Percentiles rank a stretch among this genome's conserved stretches.
Evolutionary conservation across 1,284 basidiomycete genomes (phyloP).

Genomic region (Pseudozyma thailandica): DNA sequence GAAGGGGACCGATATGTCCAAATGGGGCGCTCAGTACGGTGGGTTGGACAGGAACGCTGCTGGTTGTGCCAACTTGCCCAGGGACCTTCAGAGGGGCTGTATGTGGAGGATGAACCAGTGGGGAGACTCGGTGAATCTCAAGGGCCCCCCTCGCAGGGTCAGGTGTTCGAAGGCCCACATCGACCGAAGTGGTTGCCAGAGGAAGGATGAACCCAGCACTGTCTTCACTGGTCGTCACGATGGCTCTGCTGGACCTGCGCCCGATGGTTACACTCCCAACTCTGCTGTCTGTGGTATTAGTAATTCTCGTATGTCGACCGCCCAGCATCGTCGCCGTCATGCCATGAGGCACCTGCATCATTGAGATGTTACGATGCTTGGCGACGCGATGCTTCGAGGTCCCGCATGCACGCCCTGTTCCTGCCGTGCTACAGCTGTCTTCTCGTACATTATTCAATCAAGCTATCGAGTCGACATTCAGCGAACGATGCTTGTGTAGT

Average conservation of each 20-base stretch:
- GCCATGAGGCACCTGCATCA: neutral
- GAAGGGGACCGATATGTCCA: slow-evolving; percentile 21
- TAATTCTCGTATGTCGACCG: slow-evolving; percentile 1
- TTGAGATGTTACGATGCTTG: neutral
- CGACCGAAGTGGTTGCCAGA: slow-evolving; percentile 40
- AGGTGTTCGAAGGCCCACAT: slow-evolving; percentile 44
- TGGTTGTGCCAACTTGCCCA: slow-evolving; percentile 32
- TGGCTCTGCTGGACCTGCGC: slow-evolving; percentile 12
- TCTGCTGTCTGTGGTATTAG: slow-evolving; percentile 26
- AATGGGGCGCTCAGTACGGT: slow-evolving; percentile 39
- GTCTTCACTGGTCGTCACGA: slow-evolving; percentile 1
- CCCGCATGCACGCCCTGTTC: neutral
- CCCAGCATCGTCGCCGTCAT: neutral
- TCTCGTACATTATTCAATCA: neutral
- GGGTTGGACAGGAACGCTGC: slow-evolving; percentile 25
- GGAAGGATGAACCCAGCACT: slow-evolving; percentile 24
- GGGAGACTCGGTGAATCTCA: slow-evolving; percentile 27
- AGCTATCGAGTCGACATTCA: no score
- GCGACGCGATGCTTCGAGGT: neutral
- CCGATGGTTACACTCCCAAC: slow-evolving; percentile 31
- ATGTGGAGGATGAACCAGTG: slow-evolving; percentile 38
- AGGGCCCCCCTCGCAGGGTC: slow-evolving; percentile 19
- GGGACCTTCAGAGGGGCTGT: slow-evolving; percentile 33
- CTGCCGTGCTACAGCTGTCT: neutral
- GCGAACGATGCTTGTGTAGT: no score